Evolutionary conservation across 129 eudicot species (phyloP), one percentile per base, ranked within the genome.

Genomic region (Deinandra increscens): DNA sequence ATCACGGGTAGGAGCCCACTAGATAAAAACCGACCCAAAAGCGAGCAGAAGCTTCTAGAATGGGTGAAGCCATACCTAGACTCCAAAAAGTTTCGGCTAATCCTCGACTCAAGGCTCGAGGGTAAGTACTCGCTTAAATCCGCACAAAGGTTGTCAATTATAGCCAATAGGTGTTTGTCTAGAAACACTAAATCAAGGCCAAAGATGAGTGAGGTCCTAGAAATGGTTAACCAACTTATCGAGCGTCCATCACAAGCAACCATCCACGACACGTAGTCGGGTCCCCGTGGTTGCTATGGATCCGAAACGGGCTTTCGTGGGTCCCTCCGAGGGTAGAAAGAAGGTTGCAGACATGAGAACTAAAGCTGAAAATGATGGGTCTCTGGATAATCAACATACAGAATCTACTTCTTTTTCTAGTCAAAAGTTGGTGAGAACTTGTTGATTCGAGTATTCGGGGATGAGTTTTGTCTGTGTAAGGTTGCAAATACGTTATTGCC

Each of bases 21-120:
- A 74, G 96, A 89, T 5, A 81, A 81, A 44, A 81, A 81, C 49
- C 87, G 89, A 4, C 96, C 96, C 45, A 90, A 76, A 65, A 66
- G 60, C 58, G 97, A 90, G 79, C 95, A 90, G 69, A 90, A 87
- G 75, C 95, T 90, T 60, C 78, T 90, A 64, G 95, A 84, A 73
- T 87, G 95, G 97, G 86, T 90, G 44, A 90, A 85, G 20, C 97
- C 91, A 0, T 78, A 90, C 83, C 68, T 87, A 29, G 91, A 84
- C 50, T 72, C 88, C 3, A 90, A 77, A 74, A 90, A 76, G 70
- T 90, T 90, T 55, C 87, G 84, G 48, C 73, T 75, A 67, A 90
- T 90, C 60, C 26, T 90, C 33, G 97, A 90, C 61, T 81, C 91
- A 33, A 90, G 89, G 69, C 95, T 90, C 37, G 95, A 87, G 48